Evolutionary conservation across 2,329 filamentous ascomycete species (phyloP).

Genomic region (Fusarium tricinctum): DNA sequence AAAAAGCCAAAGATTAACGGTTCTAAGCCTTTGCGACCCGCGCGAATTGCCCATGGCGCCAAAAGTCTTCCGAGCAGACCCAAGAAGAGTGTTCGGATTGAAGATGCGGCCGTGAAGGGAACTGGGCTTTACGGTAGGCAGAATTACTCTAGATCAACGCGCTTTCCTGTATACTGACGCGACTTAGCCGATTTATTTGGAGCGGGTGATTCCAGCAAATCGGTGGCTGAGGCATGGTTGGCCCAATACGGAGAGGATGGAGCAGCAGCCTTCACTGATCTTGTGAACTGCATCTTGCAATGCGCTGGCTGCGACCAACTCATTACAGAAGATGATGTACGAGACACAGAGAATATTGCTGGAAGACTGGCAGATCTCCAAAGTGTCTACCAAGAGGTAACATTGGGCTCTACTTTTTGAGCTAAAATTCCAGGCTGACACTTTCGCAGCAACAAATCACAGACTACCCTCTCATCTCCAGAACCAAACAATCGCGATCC

Average conservation of each 20-base stretch:
- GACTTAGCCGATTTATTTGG: conserved; percentile 72
- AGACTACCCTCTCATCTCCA: conserved; percentile 92
- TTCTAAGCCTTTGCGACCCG: conserved; percentile 55
- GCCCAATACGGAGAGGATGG: conserved; percentile 69
- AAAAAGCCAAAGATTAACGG: conserved; percentile 77
- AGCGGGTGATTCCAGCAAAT: conserved; percentile 68
- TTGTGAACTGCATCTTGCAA: conserved; percentile 76
- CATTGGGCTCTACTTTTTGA: background rate
- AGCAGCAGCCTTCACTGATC: conserved; percentile 68
- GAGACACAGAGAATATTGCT: conserved; percentile 88
- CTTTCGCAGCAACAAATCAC: conserved; percentile 75
- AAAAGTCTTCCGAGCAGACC: conserved; percentile 64
- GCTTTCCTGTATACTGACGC: conserved; percentile 40
- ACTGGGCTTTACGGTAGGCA: conserved; percentile 68
- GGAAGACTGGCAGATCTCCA: conserved; percentile 87
- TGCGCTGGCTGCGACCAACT: conserved; percentile 85
- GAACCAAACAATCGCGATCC: conserved; percentile 78
- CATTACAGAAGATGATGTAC: conserved; percentile 85
- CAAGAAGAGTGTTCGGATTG: conserved; percentile 69
- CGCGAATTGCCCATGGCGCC: conserved; percentile 54
- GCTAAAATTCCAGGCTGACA: conserved; percentile 47
- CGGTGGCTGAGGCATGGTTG: conserved; percentile 73
- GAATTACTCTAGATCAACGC: background rate
- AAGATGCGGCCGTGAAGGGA: conserved; percentile 63
- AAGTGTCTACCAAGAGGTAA: conserved; percentile 84